Evolutionary conservation across 768 basidiomycete species (phyloP).

Genomic region (Obba rivulosa): DNA sequence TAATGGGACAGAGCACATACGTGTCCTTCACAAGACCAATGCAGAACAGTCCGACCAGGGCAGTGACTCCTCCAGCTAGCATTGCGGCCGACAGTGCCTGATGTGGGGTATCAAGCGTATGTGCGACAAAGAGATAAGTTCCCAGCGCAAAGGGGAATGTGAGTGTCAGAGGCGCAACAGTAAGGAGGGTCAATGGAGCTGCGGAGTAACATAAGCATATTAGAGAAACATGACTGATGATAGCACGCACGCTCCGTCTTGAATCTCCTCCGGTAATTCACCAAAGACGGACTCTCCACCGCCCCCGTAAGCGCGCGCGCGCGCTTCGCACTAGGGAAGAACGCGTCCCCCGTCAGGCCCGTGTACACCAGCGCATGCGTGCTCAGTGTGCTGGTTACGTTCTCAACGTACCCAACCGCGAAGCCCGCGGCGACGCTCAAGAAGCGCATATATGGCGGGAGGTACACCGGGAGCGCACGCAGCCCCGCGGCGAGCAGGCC

Average conservation of each 20-base stretch:
- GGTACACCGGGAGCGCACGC: slow-evolving; percentile 52
- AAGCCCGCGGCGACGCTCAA: slow-evolving; percentile 30
- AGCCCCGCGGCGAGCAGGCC: slow-evolving; percentile 44
- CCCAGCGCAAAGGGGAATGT: slow-evolving; percentile 77
- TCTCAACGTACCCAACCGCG: slow-evolving; percentile 40
- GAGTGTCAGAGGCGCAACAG: slow-evolving; percentile 70
- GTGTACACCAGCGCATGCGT: slow-evolving; percentile 53
- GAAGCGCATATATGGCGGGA: slow-evolving; percentile 38
- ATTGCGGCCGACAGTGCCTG: slow-evolving; percentile 73
- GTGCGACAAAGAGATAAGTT: slow-evolving; percentile 88
- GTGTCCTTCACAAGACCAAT: slow-evolving; percentile 76
- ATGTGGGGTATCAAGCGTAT: slow-evolving; percentile 63
- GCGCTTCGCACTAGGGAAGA: slow-evolving; percentile 46
- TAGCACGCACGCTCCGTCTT: slow-evolving; percentile 51
- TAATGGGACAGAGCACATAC: slow-evolving; percentile 30
- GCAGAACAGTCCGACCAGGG: slow-evolving; percentile 78
- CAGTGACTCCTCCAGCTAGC: slow-evolving; percentile 74
- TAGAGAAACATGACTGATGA: neutral
- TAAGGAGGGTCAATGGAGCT: slow-evolving; percentile 70
- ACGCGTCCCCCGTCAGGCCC: slow-evolving; percentile 50
- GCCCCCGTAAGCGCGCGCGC: slow-evolving; percentile 52
- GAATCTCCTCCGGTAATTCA: slow-evolving; percentile 41
- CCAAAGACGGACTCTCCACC: slow-evolving; percentile 40
- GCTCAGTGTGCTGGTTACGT: slow-evolving; percentile 47
- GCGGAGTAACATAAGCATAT: slow-evolving; percentile 1